Evolutionary conservation across 768 basidiomycete species (phyloP).

Genomic region (Termitomyces bulborhizus): DNA sequence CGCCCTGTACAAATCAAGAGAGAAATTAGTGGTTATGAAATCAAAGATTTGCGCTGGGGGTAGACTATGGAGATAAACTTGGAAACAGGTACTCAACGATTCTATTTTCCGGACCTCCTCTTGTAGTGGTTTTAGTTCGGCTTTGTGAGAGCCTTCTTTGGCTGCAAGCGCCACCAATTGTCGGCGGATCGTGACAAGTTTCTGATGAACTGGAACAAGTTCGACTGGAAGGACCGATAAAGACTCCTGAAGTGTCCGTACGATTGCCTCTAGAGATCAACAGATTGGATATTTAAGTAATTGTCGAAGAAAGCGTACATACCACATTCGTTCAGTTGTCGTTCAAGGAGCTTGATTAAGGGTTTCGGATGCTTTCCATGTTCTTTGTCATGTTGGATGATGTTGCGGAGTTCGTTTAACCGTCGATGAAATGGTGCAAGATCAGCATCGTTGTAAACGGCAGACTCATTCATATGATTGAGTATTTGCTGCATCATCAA

Average conservation of each 20-base stretch:
- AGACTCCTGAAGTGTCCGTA: conserved; percentile 75
- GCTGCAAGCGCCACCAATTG: conserved; percentile 85
- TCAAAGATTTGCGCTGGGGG: conserved; percentile 14
- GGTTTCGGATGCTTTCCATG: conserved; percentile 80
- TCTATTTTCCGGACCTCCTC: conserved; percentile 96
- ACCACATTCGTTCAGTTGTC: conserved; percentile 93
- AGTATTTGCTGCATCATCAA: conserved; percentile 71
- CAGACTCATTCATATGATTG: conserved; percentile 93
- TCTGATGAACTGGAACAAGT: conserved; percentile 86
- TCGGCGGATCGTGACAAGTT: conserved; percentile 80
- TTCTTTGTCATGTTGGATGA: conserved; percentile 78
- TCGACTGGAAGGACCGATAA: conserved; percentile 85
- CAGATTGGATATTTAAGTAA: background rate
- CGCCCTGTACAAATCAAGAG: conserved; percentile 40
- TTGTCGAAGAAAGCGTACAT: conserved; percentile 23
- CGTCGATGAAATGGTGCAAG: conserved; percentile 84
- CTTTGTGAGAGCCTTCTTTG: conserved; percentile 78
- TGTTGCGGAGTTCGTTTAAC: conserved; percentile 73
- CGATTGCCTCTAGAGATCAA: conserved; percentile 56
- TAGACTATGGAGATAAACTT: conserved; percentile 26
- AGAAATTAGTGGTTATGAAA: conserved; percentile 8
- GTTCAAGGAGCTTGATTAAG: conserved; percentile 82
- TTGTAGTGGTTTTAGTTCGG: conserved; percentile 82
- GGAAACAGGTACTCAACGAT: conserved; percentile 66
- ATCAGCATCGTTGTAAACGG: conserved; percentile 88